Conservation (phyloP, 768 basidiomycete genomes). For the Phaeotremella fagi region DNA sequence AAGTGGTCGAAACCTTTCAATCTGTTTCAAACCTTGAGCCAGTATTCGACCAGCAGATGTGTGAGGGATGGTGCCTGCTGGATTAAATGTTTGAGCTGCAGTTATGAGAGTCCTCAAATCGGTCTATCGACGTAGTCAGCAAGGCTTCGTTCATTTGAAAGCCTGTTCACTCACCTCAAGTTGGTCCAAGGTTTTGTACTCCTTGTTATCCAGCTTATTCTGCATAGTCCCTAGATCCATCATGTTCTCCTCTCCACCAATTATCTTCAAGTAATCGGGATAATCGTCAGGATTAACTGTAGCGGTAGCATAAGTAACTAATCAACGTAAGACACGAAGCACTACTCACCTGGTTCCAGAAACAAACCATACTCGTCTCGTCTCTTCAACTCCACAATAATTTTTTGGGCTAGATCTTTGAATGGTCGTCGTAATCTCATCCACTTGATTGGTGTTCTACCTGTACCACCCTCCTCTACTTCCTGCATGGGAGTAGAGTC, state of each 20-base stretch:
- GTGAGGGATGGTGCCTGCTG: constrained; percentile 37
- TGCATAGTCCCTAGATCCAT: constrained; percentile 50
- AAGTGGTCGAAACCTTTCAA: constrained; percentile 30
- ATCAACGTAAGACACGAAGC: not conserved
- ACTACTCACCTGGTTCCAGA: constrained; percentile 27
- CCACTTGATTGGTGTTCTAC: constrained; percentile 53
- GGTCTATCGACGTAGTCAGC: constrained; percentile 9
- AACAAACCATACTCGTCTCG: constrained; percentile 46
- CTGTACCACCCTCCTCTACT: constrained; percentile 4
- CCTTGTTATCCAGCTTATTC: constrained; percentile 34
- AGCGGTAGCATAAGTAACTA: not conserved
- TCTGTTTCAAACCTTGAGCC: constrained; percentile 34
- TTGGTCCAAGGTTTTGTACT: constrained; percentile 39
- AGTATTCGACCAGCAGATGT: constrained; percentile 33
- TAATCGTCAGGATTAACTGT: constrained; percentile 32
- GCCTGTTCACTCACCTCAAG: constrained; percentile 27
- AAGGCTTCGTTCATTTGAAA: not conserved
- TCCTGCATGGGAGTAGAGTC: not conserved
- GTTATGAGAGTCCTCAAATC: constrained; percentile 35
- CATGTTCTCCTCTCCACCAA: constrained; percentile 47
- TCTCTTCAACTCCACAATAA: constrained; percentile 38
- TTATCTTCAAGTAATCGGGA: constrained; percentile 44
- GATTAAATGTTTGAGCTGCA: constrained; percentile 44
- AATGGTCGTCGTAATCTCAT: constrained; percentile 48
- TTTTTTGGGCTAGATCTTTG: constrained; percentile 37